Evolutionary conservation across 2,329 filamentous ascomycete species (phyloP).

Genomic region (Aspergillus brunneoviolaceus): DNA sequence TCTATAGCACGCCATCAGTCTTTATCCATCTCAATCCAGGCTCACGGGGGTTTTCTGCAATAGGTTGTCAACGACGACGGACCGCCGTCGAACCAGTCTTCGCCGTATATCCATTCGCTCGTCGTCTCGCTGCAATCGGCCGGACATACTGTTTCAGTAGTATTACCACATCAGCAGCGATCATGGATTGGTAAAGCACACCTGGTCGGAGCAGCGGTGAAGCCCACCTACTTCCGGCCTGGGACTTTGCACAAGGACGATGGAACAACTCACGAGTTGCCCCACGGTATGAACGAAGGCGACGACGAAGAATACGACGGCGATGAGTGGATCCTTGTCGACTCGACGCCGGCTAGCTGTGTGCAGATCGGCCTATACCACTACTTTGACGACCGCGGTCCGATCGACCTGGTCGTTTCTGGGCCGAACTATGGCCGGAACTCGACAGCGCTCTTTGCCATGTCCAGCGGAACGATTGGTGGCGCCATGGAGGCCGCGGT

Average conservation of each 20-base stretch:
- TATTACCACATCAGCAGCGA: slow-evolving; percentile 85
- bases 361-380: slow-evolving; percentile 81
- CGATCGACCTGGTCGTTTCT: slow-evolving; percentile 73
- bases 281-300: slow-evolving; percentile 49
- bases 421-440: slow-evolving; percentile 84
- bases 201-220: slow-evolving; percentile 84
- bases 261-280: slow-evolving; percentile 64
- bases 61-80: slow-evolving; percentile 71
- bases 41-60: slow-evolving; percentile 8
- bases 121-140: slow-evolving; percentile 68
- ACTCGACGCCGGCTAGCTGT: slow-evolving; percentile 77
- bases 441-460: slow-evolving; percentile 74
- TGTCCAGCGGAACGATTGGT: slow-evolving; percentile 75
- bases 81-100: slow-evolving; percentile 73
- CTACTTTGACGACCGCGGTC: slow-evolving; percentile 70
- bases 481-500: slow-evolving; percentile 75
- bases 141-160: slow-evolving; percentile 86
- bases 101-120: slow-evolving; percentile 76
- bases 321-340: slow-evolving; percentile 79
- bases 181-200: slow-evolving; percentile 99
- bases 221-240: slow-evolving; percentile 78
- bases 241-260: slow-evolving; percentile 62
- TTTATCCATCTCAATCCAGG: not conserved
- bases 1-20: not conserved
- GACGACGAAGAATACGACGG: slow-evolving; percentile 54